Base-by-base conservation (phyloP, 805 yeast genomes). In the Schizosaccharomyces japonicus region DNA sequence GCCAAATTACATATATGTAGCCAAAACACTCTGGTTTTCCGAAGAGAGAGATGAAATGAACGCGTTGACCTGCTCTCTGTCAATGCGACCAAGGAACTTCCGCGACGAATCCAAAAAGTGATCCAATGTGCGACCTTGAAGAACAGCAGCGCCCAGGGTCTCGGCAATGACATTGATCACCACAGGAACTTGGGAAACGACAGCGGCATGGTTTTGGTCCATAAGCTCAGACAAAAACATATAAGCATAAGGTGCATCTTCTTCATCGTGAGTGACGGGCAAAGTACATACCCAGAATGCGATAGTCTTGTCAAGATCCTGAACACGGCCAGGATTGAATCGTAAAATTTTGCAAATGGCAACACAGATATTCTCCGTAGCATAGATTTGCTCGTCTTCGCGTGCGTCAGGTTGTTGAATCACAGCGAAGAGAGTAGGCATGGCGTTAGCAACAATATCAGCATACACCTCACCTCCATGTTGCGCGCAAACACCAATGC, bases 401-500 rank as follows among this genome's bases (percentile, higher is more conserved):
- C 80, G 75, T 2, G 94, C 78, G 53, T 82, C 92, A 5, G 94
- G 84, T 23, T 75, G 74, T 34, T 73, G 67, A 17, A 78, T 71
- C 63, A 83, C 72, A 54, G 76, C 76, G 56, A 79, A 71, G 61
- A 90, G 69, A 17, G 82, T 75, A 52, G 76, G 82, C 52, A 87
- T 65, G n/a, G 83, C 70, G 6, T 78, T 72, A 26, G 80, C 59
- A 48, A 79, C 72, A 49, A 78, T 71, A 30, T 77, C 76, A 21
- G 68, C 68, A 58, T 76, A 81, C 2, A 66, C 58, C 2, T 63
- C 59, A 11, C 87, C 83, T 5, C 94, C 93, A 53, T 69, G 67
- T 59, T 80, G 84, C 2, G 94, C 94, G 51, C 90, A 78, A 21
- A 73, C 76, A 27, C 98, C 96, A 49, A 85, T 73, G 32, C 80